phyloP scores from a whole-genome alignment of 176 grass and related monocot genomes.

The Stipa capillata region DNA sequence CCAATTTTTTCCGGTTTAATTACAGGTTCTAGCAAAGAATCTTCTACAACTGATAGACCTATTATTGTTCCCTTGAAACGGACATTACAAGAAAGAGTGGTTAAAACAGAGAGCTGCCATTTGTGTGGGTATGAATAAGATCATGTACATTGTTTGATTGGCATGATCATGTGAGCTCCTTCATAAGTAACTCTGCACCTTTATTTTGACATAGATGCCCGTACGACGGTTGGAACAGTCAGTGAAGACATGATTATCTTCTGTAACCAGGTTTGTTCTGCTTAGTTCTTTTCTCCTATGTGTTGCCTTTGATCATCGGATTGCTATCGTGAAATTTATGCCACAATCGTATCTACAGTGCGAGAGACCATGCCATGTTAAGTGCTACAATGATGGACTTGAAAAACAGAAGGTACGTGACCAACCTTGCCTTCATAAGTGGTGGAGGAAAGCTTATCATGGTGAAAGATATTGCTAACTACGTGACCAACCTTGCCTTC shows the following conservation, averaged over 20 bases:
- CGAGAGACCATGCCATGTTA: slow-evolving; percentile 59
- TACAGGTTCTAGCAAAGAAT: slow-evolving; percentile 19
- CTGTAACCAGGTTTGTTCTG: slow-evolving; percentile 65
- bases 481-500: slow-evolving; percentile 18
- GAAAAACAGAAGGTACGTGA: slow-evolving; percentile 24
- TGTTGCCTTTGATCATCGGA: neutral
- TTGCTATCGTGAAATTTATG: slow-evolving; percentile 23
- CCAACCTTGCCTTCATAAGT: slow-evolving; percentile 19
- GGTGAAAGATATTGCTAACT: too few species aligned
- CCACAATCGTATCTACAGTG: slow-evolving; percentile 50
- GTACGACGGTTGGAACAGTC: slow-evolving; percentile 28
- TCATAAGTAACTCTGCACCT: slow-evolving; percentile 10
- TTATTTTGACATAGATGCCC: slow-evolving; percentile 37
- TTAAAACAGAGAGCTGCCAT: slow-evolving; percentile 36
- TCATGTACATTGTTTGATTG: slow-evolving; percentile 9
- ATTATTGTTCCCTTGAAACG: slow-evolving; percentile 43
- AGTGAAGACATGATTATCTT: slow-evolving; percentile 41
- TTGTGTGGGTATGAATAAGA: slow-evolving; percentile 55
- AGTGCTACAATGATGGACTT: slow-evolving; percentile 32
- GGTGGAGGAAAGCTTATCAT: neutral
- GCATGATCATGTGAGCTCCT: slow-evolving; percentile 12
- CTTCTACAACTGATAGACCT: slow-evolving; percentile 3
- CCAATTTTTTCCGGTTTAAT: neutral
- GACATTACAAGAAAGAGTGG: slow-evolving; percentile 35
- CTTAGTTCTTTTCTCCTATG: neutral